Percentiles rank a stretch among this genome's conserved stretches.
Evolutionary conservation across 2,329 filamentous ascomycete species (phyloP).

Genomic region (Hysterium pulicare): DNA sequence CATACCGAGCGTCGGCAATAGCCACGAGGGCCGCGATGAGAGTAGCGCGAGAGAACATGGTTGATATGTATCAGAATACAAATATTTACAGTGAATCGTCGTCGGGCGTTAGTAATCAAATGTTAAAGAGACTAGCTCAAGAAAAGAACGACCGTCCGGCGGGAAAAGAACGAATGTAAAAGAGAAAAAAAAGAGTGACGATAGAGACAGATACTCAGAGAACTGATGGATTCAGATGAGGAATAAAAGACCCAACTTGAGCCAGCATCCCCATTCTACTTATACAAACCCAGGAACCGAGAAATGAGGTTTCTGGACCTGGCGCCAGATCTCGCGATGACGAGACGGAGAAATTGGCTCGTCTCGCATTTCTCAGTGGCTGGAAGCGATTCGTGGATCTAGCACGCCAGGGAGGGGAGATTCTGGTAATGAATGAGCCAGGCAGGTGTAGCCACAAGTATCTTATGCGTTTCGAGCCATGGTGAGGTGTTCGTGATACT

Average conservation of each 20-base stretch:
- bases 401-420: conserved; percentile 10
- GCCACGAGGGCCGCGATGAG: conserved; percentile 29
- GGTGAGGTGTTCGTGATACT: conserved; percentile 22
- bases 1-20: conserved; percentile 32
- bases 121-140: conserved; percentile 35
- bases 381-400: conserved; percentile 9
- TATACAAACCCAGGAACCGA: conserved; percentile 22
- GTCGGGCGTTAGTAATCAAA: conserved; percentile 12
- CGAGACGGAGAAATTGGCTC: conserved; percentile 18
- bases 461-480: conserved; percentile 26
- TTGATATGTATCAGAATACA: too few relatives aligned
- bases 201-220: conserved; percentile 19
- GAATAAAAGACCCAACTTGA: background rate
- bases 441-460: conserved; percentile 22
- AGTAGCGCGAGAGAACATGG: conserved; percentile 32
- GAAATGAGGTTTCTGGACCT: conserved; percentile 4
- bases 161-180: conserved; percentile 24
- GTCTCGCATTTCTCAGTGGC: conserved; percentile 26
- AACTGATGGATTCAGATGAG: conserved; percentile 8
- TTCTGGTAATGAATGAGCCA: conserved; percentile 17
- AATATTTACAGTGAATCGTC: conserved; percentile 16
- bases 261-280: conserved; percentile 13
- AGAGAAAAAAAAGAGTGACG: conserved; percentile 15
- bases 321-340: conserved; percentile 13
- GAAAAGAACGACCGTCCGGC: conserved; percentile 27